Percentiles rank a stretch among this genome's conserved stretches.
phyloP scores from a whole-genome alignment of 768 basidiomycete species.

The Podaxis sp. region DNA sequence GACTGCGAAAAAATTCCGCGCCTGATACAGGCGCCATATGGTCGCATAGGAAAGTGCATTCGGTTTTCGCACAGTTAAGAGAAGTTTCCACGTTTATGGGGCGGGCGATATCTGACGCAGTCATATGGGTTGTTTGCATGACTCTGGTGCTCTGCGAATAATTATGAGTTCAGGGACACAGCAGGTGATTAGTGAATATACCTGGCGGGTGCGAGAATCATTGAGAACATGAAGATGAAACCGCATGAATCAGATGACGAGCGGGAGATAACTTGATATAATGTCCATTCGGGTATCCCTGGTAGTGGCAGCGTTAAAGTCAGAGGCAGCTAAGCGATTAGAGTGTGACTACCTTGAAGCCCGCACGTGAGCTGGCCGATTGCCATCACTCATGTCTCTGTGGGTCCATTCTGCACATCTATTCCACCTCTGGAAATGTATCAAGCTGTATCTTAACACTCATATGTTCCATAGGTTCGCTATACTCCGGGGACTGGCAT shows the following conservation, averaged over 20 bases:
- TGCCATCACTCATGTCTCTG: background rate
- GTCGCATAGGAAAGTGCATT: background rate
- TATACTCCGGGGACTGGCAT: background rate
- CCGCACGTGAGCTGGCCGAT: background rate
- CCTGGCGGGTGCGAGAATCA: background rate
- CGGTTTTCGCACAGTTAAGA: conserved; percentile 9
- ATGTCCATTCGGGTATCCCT: background rate
- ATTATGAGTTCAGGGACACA: background rate
- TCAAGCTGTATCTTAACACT: too few relatives aligned
- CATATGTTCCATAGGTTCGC: too few relatives aligned
- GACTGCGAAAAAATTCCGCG: conserved; percentile 1
- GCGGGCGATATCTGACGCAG: background rate
- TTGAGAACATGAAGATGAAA: background rate
- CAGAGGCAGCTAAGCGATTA: background rate
- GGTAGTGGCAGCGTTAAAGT: background rate
- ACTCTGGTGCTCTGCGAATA: background rate
- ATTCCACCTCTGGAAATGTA: too few relatives aligned
- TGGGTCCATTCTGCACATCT: background rate
- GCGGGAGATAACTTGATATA: background rate
- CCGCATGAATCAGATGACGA: background rate
- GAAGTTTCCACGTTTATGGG: background rate
- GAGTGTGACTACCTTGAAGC: background rate
- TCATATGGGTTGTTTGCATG: background rate
- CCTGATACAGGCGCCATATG: conserved; percentile 6
- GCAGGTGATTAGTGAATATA: background rate